These are phyloP conservation scores for Prunus persica DNA, from an alignment of 306 rosid genomes.

Conservation along the genomic window DNA sequence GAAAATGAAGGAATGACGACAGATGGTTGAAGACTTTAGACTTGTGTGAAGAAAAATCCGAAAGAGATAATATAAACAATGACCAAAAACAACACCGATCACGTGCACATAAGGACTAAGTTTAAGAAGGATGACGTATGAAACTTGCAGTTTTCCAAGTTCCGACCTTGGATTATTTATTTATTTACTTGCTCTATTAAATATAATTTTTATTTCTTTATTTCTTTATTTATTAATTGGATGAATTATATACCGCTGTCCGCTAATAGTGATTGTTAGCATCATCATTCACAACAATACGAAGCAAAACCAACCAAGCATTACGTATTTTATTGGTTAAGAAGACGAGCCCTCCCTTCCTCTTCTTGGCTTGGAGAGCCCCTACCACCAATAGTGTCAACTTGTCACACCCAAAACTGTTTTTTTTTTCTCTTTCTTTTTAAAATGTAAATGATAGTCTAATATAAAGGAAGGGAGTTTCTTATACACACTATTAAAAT, in stretches of 20 bases:
- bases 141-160: constrained; percentile 6
- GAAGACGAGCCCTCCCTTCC: constrained; percentile 1
- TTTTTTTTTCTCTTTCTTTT: no score
- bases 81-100: neutral
- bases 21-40: neutral
- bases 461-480: no score
- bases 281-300: neutral
- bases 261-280: constrained; percentile 14
- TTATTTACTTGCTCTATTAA: neutral
- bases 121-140: neutral
- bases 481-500: no score
- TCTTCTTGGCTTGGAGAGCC: neutral
- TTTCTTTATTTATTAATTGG: neutral
- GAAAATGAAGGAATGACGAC: constrained; percentile 12
- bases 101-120: neutral
- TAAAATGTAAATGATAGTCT: no score
- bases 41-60: neutral
- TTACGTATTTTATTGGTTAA: neutral
- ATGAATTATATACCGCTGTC: constrained; percentile 12
- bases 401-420: neutral
- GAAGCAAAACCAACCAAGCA: constrained; percentile 1
- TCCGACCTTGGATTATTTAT: neutral
- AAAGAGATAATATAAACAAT: neutral
- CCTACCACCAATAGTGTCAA: neutral
- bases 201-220: neutral